Percentiles rank a stretch among this genome's conserved stretches.
These are phyloP conservation scores for Aphanomyces astaci DNA, from an alignment of 352 stramenopile genomes.

Conservation along the genomic window DNA sequence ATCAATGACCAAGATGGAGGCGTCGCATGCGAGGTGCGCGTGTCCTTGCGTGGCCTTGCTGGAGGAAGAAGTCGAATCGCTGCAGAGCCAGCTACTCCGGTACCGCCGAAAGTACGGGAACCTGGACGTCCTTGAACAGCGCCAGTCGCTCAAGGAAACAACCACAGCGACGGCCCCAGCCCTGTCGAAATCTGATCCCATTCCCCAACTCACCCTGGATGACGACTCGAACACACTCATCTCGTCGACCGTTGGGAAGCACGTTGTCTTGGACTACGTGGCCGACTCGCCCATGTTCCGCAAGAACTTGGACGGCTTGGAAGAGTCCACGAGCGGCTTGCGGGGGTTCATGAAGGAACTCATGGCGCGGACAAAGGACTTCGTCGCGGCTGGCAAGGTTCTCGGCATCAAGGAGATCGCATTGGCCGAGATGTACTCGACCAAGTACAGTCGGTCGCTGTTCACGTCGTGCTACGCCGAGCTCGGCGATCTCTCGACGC, in stretches of 20 bases:
- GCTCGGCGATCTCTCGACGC: conserved; percentile 40
- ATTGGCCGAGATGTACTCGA: conserved; percentile 60
- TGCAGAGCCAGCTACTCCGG: conserved; percentile 19
- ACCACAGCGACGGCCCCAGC: not conserved
- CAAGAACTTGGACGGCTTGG: conserved; percentile 65
- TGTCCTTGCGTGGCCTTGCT: conserved; percentile 17
- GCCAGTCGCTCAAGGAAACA: not conserved
- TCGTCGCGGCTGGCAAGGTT: conserved; percentile 47
- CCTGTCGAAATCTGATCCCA: conserved; percentile 4
- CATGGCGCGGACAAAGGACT: conserved; percentile 64
- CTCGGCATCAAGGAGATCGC: conserved; percentile 65
- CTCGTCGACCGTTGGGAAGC: conserved; percentile 36
- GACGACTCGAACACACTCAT: not conserved
- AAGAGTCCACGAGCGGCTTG: conserved; percentile 62
- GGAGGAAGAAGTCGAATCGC: conserved; percentile 12
- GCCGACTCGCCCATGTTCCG: conserved; percentile 84
- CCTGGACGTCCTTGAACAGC: conserved; percentile 18
- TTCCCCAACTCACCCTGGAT: not conserved
- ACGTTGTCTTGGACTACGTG: conserved; percentile 79
- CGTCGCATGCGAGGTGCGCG: not conserved
- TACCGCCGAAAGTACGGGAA: conserved; percentile 24
- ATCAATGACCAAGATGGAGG: not conserved
- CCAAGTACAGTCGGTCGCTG: conserved; percentile 74
- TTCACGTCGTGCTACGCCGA: conserved; percentile 65
- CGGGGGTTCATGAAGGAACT: conserved; percentile 63